Base-by-base conservation (phyloP, 1,284 basidiomycete species). In the Ceratobasidium sp. region DNA sequence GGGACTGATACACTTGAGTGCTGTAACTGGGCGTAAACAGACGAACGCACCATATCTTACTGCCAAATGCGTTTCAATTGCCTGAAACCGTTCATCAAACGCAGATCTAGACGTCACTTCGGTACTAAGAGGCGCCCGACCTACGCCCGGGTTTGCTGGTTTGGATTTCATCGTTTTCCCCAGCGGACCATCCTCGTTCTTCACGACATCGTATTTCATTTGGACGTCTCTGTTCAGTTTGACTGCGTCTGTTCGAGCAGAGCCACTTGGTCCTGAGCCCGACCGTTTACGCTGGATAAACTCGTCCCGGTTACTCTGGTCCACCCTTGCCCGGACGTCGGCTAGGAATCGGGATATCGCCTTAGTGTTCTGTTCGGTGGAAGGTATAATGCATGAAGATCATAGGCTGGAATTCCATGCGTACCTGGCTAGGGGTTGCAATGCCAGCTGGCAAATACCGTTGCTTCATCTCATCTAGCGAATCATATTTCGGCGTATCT, bases 131-230 rank as follows among this genome's bases (percentile, higher is more conserved):
- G 31, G 67, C 27, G 38, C 43, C 25, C 42, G 17, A 22, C 54
- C 35, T 35, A 71, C 47, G 4, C 60, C 74, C n/a, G 73, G 54
- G 34, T 73, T 75, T 32, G 67, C 75, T 52, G 70, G 72, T 45
- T 69, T 74, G 20, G 60, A 69, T 73, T 76, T 75, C 20, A 72
- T 69, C 60, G 75, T 76, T 42, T 54, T 69, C 38, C 84, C 82
- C 47, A 92, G 78, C 0, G 90, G 90, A 0, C 90, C 90, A 43
- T 89, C 89, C 68, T 87, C 87, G 72, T 92, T 91, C 77, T 87
- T 90, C 27, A 87, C 88, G 69, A 92, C 88, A 75, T 92, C 90
- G 72, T 91, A 92, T 76, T 89, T 90, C 82, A 92, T 91, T 75
- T 92, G 91, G 0, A 85, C 78, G 68, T 91, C 88, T 56, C 91